phyloP scores from a whole-genome alignment of 345 rosid species.

The Camelina neglecta region DNA sequence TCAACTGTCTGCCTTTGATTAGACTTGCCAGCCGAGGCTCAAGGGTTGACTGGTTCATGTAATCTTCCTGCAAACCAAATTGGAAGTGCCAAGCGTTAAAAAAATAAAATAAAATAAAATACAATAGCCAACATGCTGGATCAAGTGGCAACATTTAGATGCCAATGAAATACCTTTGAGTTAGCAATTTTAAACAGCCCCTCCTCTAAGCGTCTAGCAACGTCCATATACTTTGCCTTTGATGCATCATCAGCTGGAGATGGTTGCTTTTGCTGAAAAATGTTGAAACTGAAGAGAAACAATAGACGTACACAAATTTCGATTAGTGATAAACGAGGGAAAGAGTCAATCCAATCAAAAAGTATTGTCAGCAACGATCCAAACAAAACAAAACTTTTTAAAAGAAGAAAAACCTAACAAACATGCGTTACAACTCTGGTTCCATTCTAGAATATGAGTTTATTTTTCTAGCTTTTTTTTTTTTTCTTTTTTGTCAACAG shows the following conservation, averaged over 20 bases:
- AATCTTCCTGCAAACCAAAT: slow-evolving; percentile 68
- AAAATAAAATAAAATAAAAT: not conserved
- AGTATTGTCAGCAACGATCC: not conserved
- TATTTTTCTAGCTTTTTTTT: too few species aligned
- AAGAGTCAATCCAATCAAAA: slow-evolving; percentile 3
- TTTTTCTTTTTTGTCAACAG: too few species aligned
- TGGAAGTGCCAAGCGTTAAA: not conserved
- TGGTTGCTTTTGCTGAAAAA: slow-evolving; percentile 61
- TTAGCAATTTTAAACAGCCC: slow-evolving; percentile 72
- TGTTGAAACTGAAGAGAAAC: slow-evolving; percentile 48
- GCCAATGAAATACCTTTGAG: slow-evolving; percentile 59
- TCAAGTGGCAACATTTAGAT: slow-evolving; percentile 9
- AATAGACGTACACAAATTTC: slow-evolving; percentile 5
- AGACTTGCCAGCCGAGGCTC: slow-evolving; percentile 67
- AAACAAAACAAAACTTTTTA: not conserved
- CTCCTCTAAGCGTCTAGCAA: slow-evolving; percentile 88
- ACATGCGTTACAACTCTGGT: not conserved
- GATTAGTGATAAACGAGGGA: slow-evolving; percentile 6
- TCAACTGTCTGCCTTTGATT: slow-evolving; percentile 53
- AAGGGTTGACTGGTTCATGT: slow-evolving; percentile 73
- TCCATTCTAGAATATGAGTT: too few species aligned
- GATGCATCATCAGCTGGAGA: slow-evolving; percentile 55
- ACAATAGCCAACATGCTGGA: slow-evolving; percentile 18
- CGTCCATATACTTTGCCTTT: slow-evolving; percentile 59
- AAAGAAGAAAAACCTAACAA: not conserved